Evolutionary conservation across 2,329 filamentous ascomycete species (phyloP), one percentile per base, ranked within the genome.

Genomic region (Dryadomyces quercus-mongolicae): DNA sequence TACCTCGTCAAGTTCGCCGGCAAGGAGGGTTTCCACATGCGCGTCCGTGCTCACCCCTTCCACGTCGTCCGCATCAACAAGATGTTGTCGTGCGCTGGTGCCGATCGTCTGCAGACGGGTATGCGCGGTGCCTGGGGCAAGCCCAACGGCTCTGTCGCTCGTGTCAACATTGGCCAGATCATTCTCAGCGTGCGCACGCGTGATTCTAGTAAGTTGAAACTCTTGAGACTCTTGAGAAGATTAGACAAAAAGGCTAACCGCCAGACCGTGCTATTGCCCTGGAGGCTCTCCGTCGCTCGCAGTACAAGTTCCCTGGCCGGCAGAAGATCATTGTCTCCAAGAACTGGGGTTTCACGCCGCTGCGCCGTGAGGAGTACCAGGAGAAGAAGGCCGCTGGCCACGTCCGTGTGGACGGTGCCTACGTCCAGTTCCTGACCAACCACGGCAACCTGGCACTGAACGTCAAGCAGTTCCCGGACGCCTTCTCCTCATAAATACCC

Each of bases 61-160:
- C 93, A 98, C 83, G 93, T 98, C 78, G 87, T 98, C 82, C 93
- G 93, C 78, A 98, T 98, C 91, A 98, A 98, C 90, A 98, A 98
- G 88, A 98, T 98, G 93, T 92, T 98, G 89, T 97, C 93, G 72
- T 98, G 93, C 77, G 93, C 93, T 71, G 93, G 93, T 84, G 93
- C 93, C 85, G 93, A 98, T 97, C 90, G 93, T 86, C 82, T 98
- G 76, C 93, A 98, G 80, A 98, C 93, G 67, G 93, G 93, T 82
- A 98, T 98, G 93, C 92, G 93, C 86, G 93, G 93, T 85, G 93
- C 93, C 68, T 98, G 90, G 85, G 93, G 93, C 72, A 98, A 98
- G 86, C 93, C 93, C 75, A 95, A 97, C 83, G 93, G 93, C 73
- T 86, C 83, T 69, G 93, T 98, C 71, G 93, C 93, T 74, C 93